These are phyloP conservation scores for Cercospora berteroae DNA, from an alignment of 2,329 filamentous ascomycete species.

Conservation along the genomic window DNA sequence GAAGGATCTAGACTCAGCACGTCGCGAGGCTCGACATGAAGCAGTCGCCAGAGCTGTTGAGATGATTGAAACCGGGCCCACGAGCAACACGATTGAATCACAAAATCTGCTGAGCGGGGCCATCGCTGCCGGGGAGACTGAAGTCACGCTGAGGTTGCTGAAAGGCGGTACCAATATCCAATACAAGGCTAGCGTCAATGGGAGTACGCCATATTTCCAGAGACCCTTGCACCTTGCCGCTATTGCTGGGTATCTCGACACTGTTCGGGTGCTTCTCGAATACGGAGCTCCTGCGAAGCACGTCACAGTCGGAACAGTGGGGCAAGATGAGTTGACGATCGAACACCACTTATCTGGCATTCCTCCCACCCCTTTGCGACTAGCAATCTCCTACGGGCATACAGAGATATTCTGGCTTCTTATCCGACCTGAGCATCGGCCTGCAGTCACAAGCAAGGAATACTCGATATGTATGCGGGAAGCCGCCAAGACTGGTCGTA, in stretches of 20 bases:
- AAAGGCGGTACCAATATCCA: not conserved
- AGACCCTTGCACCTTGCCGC: slow-evolving; percentile 8
- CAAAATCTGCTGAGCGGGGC: slow-evolving; percentile 12
- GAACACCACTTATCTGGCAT: not conserved
- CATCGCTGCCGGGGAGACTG: not conserved
- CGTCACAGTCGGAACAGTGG: not conserved
- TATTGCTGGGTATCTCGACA: not conserved
- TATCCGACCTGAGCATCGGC: not conserved
- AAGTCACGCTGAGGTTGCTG: not conserved
- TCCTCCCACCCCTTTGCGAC: not conserved
- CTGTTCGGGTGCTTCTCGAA: not conserved
- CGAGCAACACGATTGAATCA: not conserved
- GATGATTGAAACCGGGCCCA: not conserved
- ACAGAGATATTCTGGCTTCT: slow-evolving; percentile 5
- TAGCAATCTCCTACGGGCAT: slow-evolving; percentile 1
- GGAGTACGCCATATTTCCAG: slow-evolving; percentile 6
- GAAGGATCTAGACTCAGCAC: not conserved
- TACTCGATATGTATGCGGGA: not conserved
- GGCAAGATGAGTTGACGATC: too few relatives aligned
- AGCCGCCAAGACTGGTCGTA: slow-evolving; percentile 4
- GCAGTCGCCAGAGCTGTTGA: not conserved
- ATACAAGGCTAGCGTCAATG: not conserved
- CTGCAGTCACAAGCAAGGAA: not conserved
- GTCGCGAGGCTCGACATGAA: not conserved
- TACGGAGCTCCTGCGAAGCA: not conserved